Evolutionary conservation across 2,329 filamentous ascomycete species (phyloP), one percentile per base, ranked within the genome.

Genomic region (Sporothrix variecibatus): DNA sequence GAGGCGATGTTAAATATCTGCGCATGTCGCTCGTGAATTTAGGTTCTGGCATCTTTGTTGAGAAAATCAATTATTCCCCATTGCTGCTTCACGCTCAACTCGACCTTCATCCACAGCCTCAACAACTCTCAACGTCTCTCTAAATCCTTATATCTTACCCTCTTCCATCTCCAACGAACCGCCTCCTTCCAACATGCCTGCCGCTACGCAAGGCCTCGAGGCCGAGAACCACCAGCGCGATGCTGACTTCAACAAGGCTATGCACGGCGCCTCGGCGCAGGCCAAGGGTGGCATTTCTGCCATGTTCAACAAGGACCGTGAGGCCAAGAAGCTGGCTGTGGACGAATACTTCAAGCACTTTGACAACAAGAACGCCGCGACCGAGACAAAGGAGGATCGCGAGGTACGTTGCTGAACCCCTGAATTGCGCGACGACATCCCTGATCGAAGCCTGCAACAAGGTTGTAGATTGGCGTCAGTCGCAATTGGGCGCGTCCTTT

Each of bases 321-420:
- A 80, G 28, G 81, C 81, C n/a, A 80, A 83, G 77, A 87, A 80
- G 85, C 87, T 90, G 73, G 92, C 92, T 51, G 87, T 93, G 20
- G 92, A 94, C 79, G 92, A 94, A 82, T 95, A 95, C 85, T 94
- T 94, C 86, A 94, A 94, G 88, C 93, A 94, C 82, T 95, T 92
- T 88, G 93, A 95, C 84, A 90, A 93, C 85, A 93, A 94, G 84
- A 83, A 83, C 73, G 91, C 81, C 11, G 90, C 88, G 76, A 88
- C 91, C 58, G 96, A 99, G 88, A 98, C 95, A 1, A 89, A 91
- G 72, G 93, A 92, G 80, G 91, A 89, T 78, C 91, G 95, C 81
- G 92, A 94, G 84, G 93, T 94, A 84, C 78, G 88, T 81, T 73
- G n/a, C 28, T 38, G 23, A 53, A n/a, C n/a, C 6, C 38, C 11